Base-by-base conservation (phyloP, 2,329 filamentous ascomycete genomes). In the Exophiala lecanii-corni region DNA sequence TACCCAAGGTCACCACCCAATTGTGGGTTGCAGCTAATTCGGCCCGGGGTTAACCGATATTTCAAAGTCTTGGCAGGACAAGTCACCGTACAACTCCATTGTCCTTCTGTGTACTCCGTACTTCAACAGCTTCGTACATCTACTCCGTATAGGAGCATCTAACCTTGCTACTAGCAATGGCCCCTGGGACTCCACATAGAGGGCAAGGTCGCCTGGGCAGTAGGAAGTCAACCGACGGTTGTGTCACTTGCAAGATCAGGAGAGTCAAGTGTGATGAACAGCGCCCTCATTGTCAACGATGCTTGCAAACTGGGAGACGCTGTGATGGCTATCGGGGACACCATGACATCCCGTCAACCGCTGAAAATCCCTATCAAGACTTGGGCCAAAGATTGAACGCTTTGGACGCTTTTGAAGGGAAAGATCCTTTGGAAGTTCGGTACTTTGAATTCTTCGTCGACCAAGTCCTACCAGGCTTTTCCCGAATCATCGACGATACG, bases 251-350 rank as follows among this genome's bases (percentile, higher is more conserved):
- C 57, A 61, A 59, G 58, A 58, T 59, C 13, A 44, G 59, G 30
- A 49, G 56, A 40, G 57, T 62, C 7, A 62, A 61, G 48, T 62
- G 59, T 41, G 59, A 62, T 33, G 59, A 62, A 36, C 55, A 55
- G 3, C 59, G 58, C 39, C 59, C 58, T 2, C 46, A 26, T 10
- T 62, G 59, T 47, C 37, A 55, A 18, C 51, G 59, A 20, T 62
- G 59, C 40, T 43, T 51, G 17, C 50, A 52, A 26, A 58, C 57
- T 26, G 59, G 59, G 13, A 57, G 57, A 34, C 53, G 57, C 40
- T 61, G 59, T 44, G 59, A 61, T 43, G 59, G 59, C 20, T 62
- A 62, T 36, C 6, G 13, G 33, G 5, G n/a, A n/a, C n/a, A n/a
- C 18, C 18, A 23, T 9, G 5, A 10, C 13, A 30, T 10, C 9